A percentile compares a stretch with the other conserved stretches of the same genome.
Evolutionary conservation across 208 protist species (phyloP).

Genomic region (Crithidia sp.): DNA sequence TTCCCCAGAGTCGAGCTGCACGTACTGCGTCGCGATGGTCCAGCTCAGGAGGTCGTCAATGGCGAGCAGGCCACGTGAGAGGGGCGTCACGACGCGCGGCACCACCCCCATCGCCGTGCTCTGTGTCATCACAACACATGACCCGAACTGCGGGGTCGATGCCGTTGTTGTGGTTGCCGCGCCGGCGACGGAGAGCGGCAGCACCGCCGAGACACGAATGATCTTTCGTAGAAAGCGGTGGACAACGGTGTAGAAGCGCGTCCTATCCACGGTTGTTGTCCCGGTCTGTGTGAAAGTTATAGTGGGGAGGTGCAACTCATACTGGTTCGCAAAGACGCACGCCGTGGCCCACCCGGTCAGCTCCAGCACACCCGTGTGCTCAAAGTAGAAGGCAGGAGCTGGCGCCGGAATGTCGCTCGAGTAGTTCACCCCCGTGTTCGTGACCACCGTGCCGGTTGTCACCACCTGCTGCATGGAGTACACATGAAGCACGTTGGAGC

Average conservation of each 20-base stretch:
- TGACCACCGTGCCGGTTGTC: too few species aligned
- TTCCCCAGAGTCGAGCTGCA: background rate
- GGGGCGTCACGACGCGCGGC: constrained; percentile 1
- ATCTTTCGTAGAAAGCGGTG: constrained; percentile 4
- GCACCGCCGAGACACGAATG: background rate
- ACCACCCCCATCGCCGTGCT: background rate
- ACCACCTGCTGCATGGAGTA: background rate
- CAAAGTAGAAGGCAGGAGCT: background rate
- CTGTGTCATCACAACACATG: background rate
- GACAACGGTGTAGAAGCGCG: constrained; percentile 7
- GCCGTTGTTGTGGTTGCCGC: too few species aligned
- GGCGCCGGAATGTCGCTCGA: background rate
- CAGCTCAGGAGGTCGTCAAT: background rate
- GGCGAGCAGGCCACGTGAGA: background rate
- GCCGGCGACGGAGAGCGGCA: too few species aligned
- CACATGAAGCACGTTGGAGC: constrained; percentile 23
- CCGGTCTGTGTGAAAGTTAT: background rate
- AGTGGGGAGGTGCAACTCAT: constrained; percentile 30
- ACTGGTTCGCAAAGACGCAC: constrained; percentile 38
- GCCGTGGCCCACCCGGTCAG: constrained; percentile 26
- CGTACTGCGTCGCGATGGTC: background rate
- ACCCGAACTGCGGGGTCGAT: background rate
- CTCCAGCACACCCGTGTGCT: background rate
- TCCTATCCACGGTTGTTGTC: too few species aligned
- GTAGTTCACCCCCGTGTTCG: background rate